Base-by-base conservation (phyloP, 768 basidiomycete species). In the Agrocybe chaxingu region DNA sequence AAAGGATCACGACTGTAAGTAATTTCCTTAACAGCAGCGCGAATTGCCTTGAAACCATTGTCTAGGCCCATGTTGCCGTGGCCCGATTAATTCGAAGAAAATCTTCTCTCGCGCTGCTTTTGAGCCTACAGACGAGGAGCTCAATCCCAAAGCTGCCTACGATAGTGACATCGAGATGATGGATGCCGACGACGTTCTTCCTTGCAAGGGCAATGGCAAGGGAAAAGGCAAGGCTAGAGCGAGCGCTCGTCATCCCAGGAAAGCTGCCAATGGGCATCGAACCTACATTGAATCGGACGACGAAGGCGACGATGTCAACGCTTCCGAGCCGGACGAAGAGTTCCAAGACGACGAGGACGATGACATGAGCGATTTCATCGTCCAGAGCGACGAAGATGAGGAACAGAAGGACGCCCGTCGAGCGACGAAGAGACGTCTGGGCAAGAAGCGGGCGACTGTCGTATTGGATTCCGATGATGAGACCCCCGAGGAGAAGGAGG, bases 41-140 rank as follows among this genome's bases (percentile, higher is more conserved):
- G 10, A 19, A 13, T 11, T 18, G 16, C 12, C 19, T 12, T 13
- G 45, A 51, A 13, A 50, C 12, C 31, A 16, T 31, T 46, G 29
- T 52, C 3, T 36, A 75, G 82, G 84, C 56, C 85, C 85, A n/a
- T 63, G 75, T 39, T 91, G 88, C 58, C 81, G 87, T 33, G 56
- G 65, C 1, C 62, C 75, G 1, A 72, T 89, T 38, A 71, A 64
- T 31, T 60, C 61, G 8, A 66, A 75, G 9, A 74, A 69, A 47
- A 42, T 87, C 1, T 91, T 86, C 66, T 56, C 67, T 3, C 78
- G 79, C 7, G 60, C 60, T 1, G 84, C 82, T 0, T 89, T 91
- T 61, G 78, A 85, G 54, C 81, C 85, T 4, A 70, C 76, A 5
- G 76, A 81, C 35, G 66, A 66, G 12, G 76, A 79, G n/a, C 64